A percentile compares a stretch with the other conserved stretches of the same genome.
These are phyloP conservation scores for Astragalus membranaceus DNA, from an alignment of 306 rosid species.

Conservation along the genomic window DNA sequence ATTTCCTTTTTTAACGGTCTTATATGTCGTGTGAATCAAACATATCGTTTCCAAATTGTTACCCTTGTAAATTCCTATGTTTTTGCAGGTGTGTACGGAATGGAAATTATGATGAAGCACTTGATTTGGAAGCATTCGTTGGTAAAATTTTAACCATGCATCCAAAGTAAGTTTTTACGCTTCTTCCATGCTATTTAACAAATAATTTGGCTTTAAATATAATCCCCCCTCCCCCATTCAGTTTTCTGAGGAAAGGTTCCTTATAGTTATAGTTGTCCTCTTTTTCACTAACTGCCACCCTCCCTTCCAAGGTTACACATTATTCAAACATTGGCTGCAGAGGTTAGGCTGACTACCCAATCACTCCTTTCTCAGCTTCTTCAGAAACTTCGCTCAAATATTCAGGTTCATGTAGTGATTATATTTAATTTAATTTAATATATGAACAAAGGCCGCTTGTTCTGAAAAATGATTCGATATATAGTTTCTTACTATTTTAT, in stretches of 20 bases:
- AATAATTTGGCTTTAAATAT: slow-evolving; percentile 1
- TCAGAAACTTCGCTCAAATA: slow-evolving; percentile 95
- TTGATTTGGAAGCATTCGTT: slow-evolving; percentile 92
- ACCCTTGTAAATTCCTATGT: slow-evolving; percentile 10
- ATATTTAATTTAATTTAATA: background rate
- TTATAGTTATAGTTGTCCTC: slow-evolving; percentile 13
- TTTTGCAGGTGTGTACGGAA: slow-evolving; percentile 83
- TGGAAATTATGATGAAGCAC: slow-evolving; percentile 97
- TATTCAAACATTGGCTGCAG: slow-evolving; percentile 84
- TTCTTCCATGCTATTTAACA: background rate
- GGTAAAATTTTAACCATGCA: slow-evolving; percentile 91
- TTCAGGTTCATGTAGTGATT: slow-evolving; percentile 58
- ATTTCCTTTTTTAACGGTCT: background rate
- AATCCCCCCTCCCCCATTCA: background rate
- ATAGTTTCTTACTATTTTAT: slow-evolving; percentile 14
- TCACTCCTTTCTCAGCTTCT: slow-evolving; percentile 96
- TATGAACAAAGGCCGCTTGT: background rate
- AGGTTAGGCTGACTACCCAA: slow-evolving; percentile 85
- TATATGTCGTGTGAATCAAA: background rate
- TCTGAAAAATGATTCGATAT: background rate
- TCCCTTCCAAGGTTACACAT: slow-evolving; percentile 52
- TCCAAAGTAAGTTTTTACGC: slow-evolving; percentile 59
- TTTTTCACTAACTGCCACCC: background rate
- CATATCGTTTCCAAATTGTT: slow-evolving; percentile 1
- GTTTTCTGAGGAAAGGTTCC: background rate